phyloP scores from a whole-genome alignment of 2,329 filamentous ascomycete genomes.

The Colletotrichum paranaense region DNA sequence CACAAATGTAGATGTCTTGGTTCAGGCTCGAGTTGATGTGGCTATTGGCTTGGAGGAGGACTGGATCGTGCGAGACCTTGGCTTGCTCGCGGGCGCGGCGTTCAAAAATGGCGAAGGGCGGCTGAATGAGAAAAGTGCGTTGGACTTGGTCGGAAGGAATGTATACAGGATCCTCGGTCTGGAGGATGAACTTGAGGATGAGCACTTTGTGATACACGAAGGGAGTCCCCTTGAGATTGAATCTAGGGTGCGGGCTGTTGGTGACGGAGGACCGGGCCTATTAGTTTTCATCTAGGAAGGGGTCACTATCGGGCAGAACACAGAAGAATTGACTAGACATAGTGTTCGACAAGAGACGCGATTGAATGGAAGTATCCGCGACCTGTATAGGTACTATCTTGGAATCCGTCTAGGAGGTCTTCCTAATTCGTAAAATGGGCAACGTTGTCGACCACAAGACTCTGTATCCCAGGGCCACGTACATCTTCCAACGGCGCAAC shows the following conservation, averaged over 20 bases:
- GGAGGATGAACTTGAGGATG: slow-evolving; percentile 40
- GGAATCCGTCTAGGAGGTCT: no score
- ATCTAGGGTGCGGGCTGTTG: slow-evolving; percentile 64
- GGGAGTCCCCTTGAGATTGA: slow-evolving; percentile 73
- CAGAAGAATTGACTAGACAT: no score
- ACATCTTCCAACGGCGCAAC: slow-evolving; percentile 57
- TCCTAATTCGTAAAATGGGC: neutral
- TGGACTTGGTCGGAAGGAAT: slow-evolving; percentile 67
- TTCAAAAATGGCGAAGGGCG: slow-evolving; percentile 66
- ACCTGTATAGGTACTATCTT: no score
- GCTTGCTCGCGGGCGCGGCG: slow-evolving; percentile 69
- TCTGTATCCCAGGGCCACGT: neutral
- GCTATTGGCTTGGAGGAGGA: slow-evolving; percentile 71
- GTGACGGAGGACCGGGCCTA: slow-evolving; percentile 44
- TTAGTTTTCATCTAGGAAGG: no score
- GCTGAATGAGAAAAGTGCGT: slow-evolving; percentile 63
- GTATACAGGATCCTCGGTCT: slow-evolving; percentile 68
- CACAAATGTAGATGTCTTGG: slow-evolving; percentile 67
- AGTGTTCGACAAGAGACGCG: no score
- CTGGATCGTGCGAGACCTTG: slow-evolving; percentile 70
- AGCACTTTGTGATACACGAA: slow-evolving; percentile 69
- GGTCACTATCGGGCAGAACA: neutral
- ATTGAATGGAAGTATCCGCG: no score
- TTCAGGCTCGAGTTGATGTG: slow-evolving; percentile 67
- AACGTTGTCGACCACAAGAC: neutral